Conservation (phyloP, 768 basidiomycete genomes). For the Mycena maculata region DNA sequence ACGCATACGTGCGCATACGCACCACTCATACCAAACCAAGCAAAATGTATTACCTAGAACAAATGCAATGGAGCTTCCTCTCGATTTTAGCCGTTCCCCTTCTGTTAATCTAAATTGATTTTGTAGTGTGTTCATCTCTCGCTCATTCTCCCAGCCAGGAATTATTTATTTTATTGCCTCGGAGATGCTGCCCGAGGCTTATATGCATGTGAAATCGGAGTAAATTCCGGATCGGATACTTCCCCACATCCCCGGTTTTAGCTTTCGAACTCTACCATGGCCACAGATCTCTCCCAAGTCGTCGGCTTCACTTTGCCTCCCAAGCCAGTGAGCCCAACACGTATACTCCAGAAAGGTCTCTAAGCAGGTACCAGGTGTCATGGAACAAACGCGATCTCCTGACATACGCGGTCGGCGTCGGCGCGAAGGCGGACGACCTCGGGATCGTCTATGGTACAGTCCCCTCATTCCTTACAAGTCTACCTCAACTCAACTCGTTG, state of each 20-base stretch:
- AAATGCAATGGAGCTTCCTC: too few relatives aligned
- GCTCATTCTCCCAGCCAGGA: too few relatives aligned
- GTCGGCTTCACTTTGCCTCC: constrained; percentile 68
- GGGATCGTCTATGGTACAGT: constrained; percentile 75
- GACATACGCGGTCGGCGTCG: constrained; percentile 83
- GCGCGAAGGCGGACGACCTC: constrained; percentile 81
- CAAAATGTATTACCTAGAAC: neutral
- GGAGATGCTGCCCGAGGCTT: too few relatives aligned
- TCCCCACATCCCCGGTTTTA: too few relatives aligned
- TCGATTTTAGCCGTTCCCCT: too few relatives aligned
- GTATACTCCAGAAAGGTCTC: neutral
- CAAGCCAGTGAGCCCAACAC: constrained; percentile 59
- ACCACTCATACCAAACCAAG: too few relatives aligned
- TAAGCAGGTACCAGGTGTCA: constrained; percentile 61
- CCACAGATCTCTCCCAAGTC: constrained; percentile 71
- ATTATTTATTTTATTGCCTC: too few relatives aligned
- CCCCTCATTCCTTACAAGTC: neutral
- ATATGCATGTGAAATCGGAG: too few relatives aligned
- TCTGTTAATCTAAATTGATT: too few relatives aligned
- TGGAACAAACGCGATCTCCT: constrained; percentile 90
- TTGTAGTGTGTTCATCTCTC: too few relatives aligned
- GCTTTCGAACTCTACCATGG: constrained; percentile 48
- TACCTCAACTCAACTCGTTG: neutral
- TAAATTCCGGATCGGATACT: too few relatives aligned
- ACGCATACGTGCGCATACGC: too few relatives aligned